Base-by-base conservation (phyloP, 2,329 filamentous ascomycete species). In the Trichoderma sp. region DNA sequence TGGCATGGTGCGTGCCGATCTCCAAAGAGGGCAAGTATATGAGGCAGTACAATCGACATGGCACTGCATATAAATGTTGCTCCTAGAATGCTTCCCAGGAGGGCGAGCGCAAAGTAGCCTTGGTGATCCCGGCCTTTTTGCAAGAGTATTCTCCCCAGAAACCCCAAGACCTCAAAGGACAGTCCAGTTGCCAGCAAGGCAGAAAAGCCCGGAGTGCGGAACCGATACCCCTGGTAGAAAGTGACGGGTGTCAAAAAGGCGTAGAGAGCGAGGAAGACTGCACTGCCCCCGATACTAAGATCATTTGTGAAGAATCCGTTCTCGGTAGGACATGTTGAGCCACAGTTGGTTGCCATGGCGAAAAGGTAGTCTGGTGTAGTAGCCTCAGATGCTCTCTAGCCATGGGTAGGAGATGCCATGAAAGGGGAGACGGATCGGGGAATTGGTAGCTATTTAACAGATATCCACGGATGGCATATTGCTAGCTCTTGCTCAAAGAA, bases 21-120 rank as follows among this genome's bases (percentile, higher is more conserved):
- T 24, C 84, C 84, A 69, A 85, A 86, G 5, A 86, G 72, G 8
- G 77, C 75, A 43, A 86, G 75, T 26, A 85, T 75, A 55, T 83
- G 83, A 2, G 84, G 84, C 21, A 86, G 74, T 8, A 83, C 72
- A 26, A 81, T 74, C 65, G 83, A 85, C 32, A 85, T 75, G 30
- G 83, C 80, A 13, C 78, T 76, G 13, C 79, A 80, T 70, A 85
- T 79, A 49, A 84, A 76, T 2, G 81, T 82, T 18, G 84, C 82
- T 1, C 83, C 85, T 43, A 84, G 74, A 24, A 82, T 75, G 1
- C 83, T 84, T 21, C 84, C 84, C 14, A 84, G 71, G 37, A 86
- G 74, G 68, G 78, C 84, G 5, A 86, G 71, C 13, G 79, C 75
- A 70, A 85, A 84, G 68, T 76, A 79, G 3, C 75, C 73, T 59